phyloP scores from a whole-genome alignment of 371 early-diverging fungal genomes.

The Encephalitozoon intestinalis region DNA sequence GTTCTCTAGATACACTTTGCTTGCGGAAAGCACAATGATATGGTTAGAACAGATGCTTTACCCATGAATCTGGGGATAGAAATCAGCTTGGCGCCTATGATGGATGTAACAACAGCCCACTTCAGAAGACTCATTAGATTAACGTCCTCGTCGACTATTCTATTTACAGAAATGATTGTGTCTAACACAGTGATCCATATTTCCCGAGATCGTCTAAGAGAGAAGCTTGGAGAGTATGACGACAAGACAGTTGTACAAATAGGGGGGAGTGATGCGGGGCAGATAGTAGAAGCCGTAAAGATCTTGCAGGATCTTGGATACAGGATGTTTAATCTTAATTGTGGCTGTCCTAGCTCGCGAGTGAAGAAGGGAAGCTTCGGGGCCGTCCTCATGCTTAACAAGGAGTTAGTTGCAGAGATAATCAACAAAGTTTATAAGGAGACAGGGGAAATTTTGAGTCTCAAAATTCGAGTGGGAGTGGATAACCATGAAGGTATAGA shows the following conservation, averaged over 20 bases:
- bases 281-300: constrained; percentile 50
- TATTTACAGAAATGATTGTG: constrained; percentile 62
- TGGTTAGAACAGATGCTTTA: background rate
- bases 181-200: constrained; percentile 53
- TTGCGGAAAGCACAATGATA: background rate
- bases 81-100: constrained; percentile 61
- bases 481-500: constrained; percentile 59
- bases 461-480: constrained; percentile 61
- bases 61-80: constrained; percentile 23
- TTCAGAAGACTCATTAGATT: constrained; percentile 57
- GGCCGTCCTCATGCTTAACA: constrained; percentile 59
- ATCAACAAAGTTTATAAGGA: constrained; percentile 55
- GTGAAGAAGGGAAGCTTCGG: constrained; percentile 62
- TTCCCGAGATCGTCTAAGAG: constrained; percentile 33
- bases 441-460: constrained; percentile 50
- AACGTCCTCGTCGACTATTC: constrained; percentile 41
- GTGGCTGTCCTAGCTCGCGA: constrained; percentile 61
- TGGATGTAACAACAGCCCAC: constrained; percentile 61
- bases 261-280: constrained; percentile 57
- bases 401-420: constrained; percentile 47
- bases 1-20: background rate
- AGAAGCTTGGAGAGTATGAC: constrained; percentile 53
- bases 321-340: constrained; percentile 59
- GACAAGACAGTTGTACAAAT: constrained; percentile 59
- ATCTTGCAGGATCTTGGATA: constrained; percentile 40